A percentile compares a stretch with the other conserved stretches of the same genome.
Evolutionary conservation across 192 early-diverging fungal genomes (phyloP).

Genomic region (Coemansia sp.): DNA sequence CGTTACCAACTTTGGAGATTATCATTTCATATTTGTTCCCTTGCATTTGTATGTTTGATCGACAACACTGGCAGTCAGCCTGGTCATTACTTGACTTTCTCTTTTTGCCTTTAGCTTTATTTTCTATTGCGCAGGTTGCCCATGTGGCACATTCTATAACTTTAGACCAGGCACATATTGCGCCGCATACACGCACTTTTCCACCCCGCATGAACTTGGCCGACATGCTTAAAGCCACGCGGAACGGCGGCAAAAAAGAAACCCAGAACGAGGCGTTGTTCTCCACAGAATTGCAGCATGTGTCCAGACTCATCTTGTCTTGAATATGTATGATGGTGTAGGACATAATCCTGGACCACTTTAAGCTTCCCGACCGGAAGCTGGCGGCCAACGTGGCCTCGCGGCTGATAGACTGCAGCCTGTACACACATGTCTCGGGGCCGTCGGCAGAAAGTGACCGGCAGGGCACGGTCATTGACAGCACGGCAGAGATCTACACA

Average conservation of each 20-base stretch:
- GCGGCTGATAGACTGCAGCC: slow-evolving; percentile 49
- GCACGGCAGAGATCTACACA: slow-evolving; percentile 51
- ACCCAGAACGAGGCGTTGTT: neutral
- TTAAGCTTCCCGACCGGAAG: slow-evolving; percentile 49
- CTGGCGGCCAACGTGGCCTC: slow-evolving; percentile 47
- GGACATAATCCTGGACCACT: slow-evolving; percentile 54
- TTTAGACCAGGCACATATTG: slow-evolving; percentile 3
- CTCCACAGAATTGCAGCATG: neutral
- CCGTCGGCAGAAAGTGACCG: slow-evolving; percentile 13
- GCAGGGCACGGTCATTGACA: slow-evolving; percentile 38
- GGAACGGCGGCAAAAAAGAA: neutral
- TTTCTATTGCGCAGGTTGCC: neutral
- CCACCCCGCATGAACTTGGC: neutral
- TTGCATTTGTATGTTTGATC: neutral
- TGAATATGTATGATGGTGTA: slow-evolving; percentile 8
- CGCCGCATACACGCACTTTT: neutral
- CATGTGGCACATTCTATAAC: neutral
- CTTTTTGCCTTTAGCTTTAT: neutral
- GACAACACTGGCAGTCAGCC: neutral
- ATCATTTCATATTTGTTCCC: neutral
- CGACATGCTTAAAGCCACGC: neutral
- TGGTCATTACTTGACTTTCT: neutral
- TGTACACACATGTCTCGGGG: slow-evolving; percentile 53
- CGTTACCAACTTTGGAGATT: neutral
- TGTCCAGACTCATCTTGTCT: slow-evolving; percentile 3